Evolutionary conservation across 2,329 filamentous ascomycete genomes (phyloP), one percentile per base, ranked within the genome.

Genomic region (Sclerotinia trifoliorum): DNA sequence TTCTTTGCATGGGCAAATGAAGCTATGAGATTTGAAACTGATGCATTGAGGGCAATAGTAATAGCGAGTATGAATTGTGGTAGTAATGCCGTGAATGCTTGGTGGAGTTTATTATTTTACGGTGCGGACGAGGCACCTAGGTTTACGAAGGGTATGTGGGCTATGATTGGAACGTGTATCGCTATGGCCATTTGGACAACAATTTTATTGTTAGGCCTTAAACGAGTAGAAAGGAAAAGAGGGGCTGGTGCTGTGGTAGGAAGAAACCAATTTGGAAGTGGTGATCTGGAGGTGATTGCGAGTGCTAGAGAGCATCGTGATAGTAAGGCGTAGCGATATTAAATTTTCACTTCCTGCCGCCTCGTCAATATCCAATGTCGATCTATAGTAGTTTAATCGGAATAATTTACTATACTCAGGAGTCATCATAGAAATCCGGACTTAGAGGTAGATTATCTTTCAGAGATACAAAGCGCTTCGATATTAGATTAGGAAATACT

Each of bases 1-100:
- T 91, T 92, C 73, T 92, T 92, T 72, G 89, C 90, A 0, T 92
- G 89, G 89, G 89, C 88, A 29, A 92, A 92, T 72, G 89, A 91
- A 73, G 73, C 71, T 3, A 86, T 87, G 2, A 85, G 90, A 80
- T 82, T 87, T 10, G 84, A 85, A 67, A 85, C 90, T 73, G 85
- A 90, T 69, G 83, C 85, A 26, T 83, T 87, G 57, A 81, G 90
- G 5, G 86, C 84, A 2, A 83, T 92, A 1, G 89, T 92, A 0
- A 84, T 92, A 48, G 89, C 89, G 0, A 86, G 86, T 17, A 92
- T 92, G 90, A 92, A 91, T 69, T 79, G 88, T 73, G 86, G 86
- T 1, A 90, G 83, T 74, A 90, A 89, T 73, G 86, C 87, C 0
- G 81, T 92, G 7, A 91, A 92, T 73, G 86, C 88, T 0, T 92